phyloP scores from a whole-genome alignment of 176 grass and related monocot species.

The Rhynchospora breviuscula region DNA sequence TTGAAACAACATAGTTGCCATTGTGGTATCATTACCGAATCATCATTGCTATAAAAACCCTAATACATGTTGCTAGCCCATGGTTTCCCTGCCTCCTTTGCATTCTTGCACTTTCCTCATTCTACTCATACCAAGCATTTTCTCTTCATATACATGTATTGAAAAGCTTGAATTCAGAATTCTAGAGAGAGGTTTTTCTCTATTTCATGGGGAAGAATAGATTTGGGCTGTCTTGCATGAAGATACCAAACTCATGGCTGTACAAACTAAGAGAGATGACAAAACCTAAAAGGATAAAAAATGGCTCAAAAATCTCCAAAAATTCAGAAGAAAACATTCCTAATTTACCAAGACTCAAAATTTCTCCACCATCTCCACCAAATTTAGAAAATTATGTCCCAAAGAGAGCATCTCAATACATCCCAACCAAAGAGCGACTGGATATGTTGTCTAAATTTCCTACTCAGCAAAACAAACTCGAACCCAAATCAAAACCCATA shows the following conservation, averaged over 20 bases:
- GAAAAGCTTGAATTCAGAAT: neutral
- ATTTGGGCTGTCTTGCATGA: constrained; percentile 35
- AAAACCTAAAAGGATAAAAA: constrained; percentile 29
- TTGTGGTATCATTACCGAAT: too few relatives aligned
- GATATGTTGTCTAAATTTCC: neutral
- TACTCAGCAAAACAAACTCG: neutral
- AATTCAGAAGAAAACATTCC: neutral
- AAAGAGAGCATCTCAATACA: constrained; percentile 71
- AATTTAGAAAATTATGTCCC: constrained; percentile 13
- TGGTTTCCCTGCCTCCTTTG: too few relatives aligned
- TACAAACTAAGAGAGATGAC: constrained; percentile 52
- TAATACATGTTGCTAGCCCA: too few relatives aligned
- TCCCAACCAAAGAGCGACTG: constrained; percentile 42
- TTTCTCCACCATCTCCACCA: neutral
- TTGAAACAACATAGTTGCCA: too few relatives aligned
- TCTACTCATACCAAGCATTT: too few relatives aligned
- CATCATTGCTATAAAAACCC: too few relatives aligned
- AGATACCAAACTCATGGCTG: constrained; percentile 57
- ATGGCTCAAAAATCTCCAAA: neutral
- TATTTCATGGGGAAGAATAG: constrained; percentile 25
- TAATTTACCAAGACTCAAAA: neutral
- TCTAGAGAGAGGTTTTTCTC: neutral
- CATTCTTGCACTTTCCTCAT: too few relatives aligned
- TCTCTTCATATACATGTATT: neutral
- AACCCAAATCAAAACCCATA: neutral